Base-by-base conservation (phyloP, 495 filamentous ascomycete genomes). In the Talaromyces nanjingensis region DNA sequence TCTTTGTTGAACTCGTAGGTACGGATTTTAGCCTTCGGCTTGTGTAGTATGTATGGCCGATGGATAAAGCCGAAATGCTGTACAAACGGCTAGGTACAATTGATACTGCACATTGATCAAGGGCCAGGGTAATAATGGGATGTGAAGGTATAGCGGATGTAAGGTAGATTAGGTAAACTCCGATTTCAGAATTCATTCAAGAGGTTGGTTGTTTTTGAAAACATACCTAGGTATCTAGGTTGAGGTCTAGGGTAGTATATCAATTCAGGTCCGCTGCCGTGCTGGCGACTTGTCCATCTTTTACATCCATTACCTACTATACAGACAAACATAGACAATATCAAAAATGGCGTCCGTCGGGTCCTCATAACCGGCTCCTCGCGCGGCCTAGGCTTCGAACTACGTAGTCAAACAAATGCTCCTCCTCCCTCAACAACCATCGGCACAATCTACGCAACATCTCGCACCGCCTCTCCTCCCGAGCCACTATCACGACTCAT, bases 341-440 rank as follows among this genome's bases (percentile, higher is more conserved):
- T n/a, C n/a, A n/a, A n/a, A n/a, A 42, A 74, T 74, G 72, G 37
- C 71, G 6, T 65, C 66, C 6, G 73, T n/a, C n/a, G n/a, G n/a
- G n/a, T 69, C 59, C 72, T 81, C 55, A 72, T 81, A 66, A 81
- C 78, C 45, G 77, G 78, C 56, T 70, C 69, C 33, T 71, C 74
- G 0, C 64, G 75, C 8, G 78, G 78, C 25, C 60, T 81, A 4
- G 79, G 79, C 20, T 70, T 80, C 2, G 74, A 69, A n/a, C 57
- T 81, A n/a, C n/a, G n/a, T n/a, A 6, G 69, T 66, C 37, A 63
- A 67, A 2, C 66, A 74, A 18, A 73, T 81, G 8, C 62, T 69
- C 12, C 18, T 66, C 22, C 66, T 71, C 16, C 73, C 2, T 18
- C 64, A 16, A 71, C 76, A 0, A 57, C 74, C 64, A 70, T 73